phyloP scores from a whole-genome alignment of 139 green algal genomes.

The Haematococcus lacustris region DNA sequence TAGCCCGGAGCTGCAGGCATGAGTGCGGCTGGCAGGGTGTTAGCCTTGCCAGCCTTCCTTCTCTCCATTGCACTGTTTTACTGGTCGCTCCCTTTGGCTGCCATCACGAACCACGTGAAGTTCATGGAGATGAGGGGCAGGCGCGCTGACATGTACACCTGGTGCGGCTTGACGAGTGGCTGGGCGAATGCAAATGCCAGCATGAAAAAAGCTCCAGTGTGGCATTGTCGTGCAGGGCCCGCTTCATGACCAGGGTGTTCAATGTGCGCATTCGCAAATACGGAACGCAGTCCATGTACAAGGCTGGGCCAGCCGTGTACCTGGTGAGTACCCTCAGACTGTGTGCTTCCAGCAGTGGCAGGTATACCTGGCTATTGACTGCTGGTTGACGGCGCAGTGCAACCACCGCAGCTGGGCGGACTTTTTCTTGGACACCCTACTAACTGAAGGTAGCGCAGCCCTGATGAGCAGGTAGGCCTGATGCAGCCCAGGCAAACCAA shows the following conservation, averaged over 20 bases:
- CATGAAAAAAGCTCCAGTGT: not conserved
- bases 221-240: slow-evolving; percentile 9
- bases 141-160: slow-evolving; percentile 9
- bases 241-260: slow-evolving; percentile 18
- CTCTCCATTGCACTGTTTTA: slow-evolving; percentile 11
- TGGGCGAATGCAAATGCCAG: not conserved
- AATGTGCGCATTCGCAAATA: slow-evolving; percentile 33
- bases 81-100: slow-evolving; percentile 11
- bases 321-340: slow-evolving; percentile 36
- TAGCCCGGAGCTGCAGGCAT: not conserved
- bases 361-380: not conserved
- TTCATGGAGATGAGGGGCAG: slow-evolving; percentile 1
- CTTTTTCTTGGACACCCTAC: slow-evolving; percentile 83
- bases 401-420: slow-evolving; percentile 89
- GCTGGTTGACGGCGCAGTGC: slow-evolving; percentile 37
- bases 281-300: slow-evolving; percentile 43
- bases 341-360: not conserved
- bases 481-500: no score
- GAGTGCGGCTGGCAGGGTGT: not conserved
- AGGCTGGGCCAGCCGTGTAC: slow-evolving; percentile 38
- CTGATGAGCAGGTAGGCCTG: slow-evolving; percentile 61
- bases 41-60: slow-evolving; percentile 5
- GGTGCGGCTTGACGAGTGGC: not conserved
- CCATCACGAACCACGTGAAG: not conserved
- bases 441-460: slow-evolving; percentile 64